Evolutionary conservation across 306 rosid genomes (phyloP), one percentile per base, ranked within the genome.

Genomic region (Quercus engelmannii): DNA sequence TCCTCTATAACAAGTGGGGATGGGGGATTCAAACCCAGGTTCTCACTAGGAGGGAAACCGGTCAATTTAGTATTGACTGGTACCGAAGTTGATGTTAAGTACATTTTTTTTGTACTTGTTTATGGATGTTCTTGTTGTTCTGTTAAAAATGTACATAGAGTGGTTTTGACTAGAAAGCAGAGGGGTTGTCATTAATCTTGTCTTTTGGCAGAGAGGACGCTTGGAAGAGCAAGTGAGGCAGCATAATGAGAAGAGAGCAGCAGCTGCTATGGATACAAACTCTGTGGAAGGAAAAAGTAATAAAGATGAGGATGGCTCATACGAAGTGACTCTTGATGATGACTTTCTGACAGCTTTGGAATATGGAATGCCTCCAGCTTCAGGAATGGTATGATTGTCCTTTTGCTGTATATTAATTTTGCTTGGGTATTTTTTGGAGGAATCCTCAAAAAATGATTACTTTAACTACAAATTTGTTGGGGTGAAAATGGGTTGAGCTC

Each of bases 281-380:
- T 59, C 62, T 38, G 77, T 79, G 33, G 81, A 72, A 57, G 86
- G 80, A 75, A 88, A 85, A 51, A 79, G 64, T 61, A 78, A 38
- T 74, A 81, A 86, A 77, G 79, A 85, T 55, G 97, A 91, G 17
- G 90, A 95, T 70, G 91, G 89, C 26, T 80, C 69, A 1, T 95
- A 92, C 78, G 97, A 92, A 75, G 98, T 95, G 84, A 90, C 91
- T 31, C 92, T 95, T 76, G 99, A 95, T 76, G 97, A 95, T 57
- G 99, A 95, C 83, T 95, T 95, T 75, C 72, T 95, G 35, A 95
- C 97, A 19, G 98, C 99, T 83, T 81, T 95, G 92, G 99, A 95
- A 81, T 93, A 95, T 78, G 99, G 99, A 79, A 92, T 95, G 99
- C 99, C 99, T 78, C 97, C 99, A 31, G 98, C 99, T 67, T 92